Evolutionary conservation across 305 asterid species (phyloP).

Genomic region (Rubia tinctorum): DNA sequence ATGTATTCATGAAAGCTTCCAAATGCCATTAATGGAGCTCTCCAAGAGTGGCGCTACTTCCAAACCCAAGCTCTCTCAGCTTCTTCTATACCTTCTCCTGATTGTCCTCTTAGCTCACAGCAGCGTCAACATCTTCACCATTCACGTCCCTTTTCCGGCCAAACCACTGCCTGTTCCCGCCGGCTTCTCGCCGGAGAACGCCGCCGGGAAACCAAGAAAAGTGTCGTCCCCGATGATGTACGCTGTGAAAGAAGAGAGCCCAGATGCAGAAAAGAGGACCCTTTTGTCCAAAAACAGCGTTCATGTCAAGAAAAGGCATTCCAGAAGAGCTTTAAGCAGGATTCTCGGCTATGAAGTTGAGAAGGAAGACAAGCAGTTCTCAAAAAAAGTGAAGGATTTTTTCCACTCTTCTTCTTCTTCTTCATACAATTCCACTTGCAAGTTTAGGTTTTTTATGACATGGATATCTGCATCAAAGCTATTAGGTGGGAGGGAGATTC

Average conservation of each 20-base stretch:
- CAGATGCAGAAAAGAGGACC: constrained; percentile 22
- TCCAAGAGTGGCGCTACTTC: constrained; percentile 6
- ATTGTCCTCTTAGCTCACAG: constrained; percentile 65
- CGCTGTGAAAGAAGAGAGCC: constrained; percentile 33
- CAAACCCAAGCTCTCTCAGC: constrained; percentile 17
- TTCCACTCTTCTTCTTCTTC: constrained; percentile 29
- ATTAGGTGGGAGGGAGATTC: constrained; percentile 59
- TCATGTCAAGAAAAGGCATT: constrained; percentile 28
- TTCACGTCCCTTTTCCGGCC: constrained; percentile 46
- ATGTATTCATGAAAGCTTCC: constrained; percentile 29
- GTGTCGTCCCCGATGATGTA: constrained; percentile 27
- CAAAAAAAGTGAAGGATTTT: constrained; percentile 50
- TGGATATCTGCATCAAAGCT: constrained; percentile 69
- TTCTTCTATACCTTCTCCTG: constrained; percentile 44
- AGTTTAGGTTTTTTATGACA: constrained; percentile 76
- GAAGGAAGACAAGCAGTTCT: constrained; percentile 31
- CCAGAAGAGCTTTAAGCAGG: constrained; percentile 29
- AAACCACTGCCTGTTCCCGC: constrained; percentile 31
- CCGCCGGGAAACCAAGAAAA: constrained; percentile 40
- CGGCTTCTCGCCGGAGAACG: constrained; percentile 38
- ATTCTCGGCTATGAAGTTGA: constrained; percentile 24
- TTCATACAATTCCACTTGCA: constrained; percentile 40
- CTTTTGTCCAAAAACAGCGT: constrained; percentile 35
- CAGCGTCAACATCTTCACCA: constrained; percentile 48
- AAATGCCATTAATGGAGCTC: constrained; percentile 29